Percentiles rank a stretch among this genome's conserved stretches.
phyloP scores from a whole-genome alignment of 148 eudicot species.

The Talinum fruticosum region DNA sequence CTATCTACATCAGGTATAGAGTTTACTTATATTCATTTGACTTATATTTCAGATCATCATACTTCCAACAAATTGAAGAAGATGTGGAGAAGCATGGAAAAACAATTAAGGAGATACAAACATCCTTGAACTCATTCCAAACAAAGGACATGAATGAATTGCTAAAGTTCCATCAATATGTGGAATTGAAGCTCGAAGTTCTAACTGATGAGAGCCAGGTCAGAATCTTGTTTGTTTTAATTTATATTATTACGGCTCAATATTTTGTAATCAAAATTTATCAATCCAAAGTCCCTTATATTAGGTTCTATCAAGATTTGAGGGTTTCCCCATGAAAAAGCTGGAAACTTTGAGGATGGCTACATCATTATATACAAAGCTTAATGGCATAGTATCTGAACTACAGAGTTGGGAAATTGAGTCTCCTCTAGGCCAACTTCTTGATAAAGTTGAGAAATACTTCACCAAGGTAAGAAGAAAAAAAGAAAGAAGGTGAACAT shows the following conservation, averaged over 20 bases:
- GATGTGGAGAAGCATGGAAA: slow-evolving; percentile 72
- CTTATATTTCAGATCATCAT: slow-evolving; percentile 55
- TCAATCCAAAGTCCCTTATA: background rate
- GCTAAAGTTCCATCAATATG: slow-evolving; percentile 60
- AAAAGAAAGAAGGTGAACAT: background rate
- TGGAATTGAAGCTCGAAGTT: slow-evolving; percentile 86
- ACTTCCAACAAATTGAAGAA: slow-evolving; percentile 88
- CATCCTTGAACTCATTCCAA: slow-evolving; percentile 50
- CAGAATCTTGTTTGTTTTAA: background rate
- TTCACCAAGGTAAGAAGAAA: slow-evolving; percentile 73
- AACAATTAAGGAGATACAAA: slow-evolving; percentile 59
- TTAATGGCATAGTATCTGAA: slow-evolving; percentile 51
- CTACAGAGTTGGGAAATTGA: slow-evolving; percentile 74
- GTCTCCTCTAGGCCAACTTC: slow-evolving; percentile 58
- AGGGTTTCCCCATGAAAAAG: slow-evolving; percentile 83
- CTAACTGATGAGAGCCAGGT: slow-evolving; percentile 95
- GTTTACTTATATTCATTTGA: background rate
- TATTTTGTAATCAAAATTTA: background rate
- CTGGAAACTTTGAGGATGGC: slow-evolving; percentile 90
- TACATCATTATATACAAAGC: slow-evolving; percentile 65
- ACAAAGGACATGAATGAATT: slow-evolving; percentile 88
- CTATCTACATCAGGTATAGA: background rate
- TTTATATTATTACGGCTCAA: background rate
- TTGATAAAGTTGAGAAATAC: slow-evolving; percentile 78
- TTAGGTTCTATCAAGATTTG: slow-evolving; percentile 83